Evolutionary conservation across 164 flowering plant genomes (phyloP), one percentile per base, ranked within the genome.

Genomic region (Berberis vulgaris): DNA sequence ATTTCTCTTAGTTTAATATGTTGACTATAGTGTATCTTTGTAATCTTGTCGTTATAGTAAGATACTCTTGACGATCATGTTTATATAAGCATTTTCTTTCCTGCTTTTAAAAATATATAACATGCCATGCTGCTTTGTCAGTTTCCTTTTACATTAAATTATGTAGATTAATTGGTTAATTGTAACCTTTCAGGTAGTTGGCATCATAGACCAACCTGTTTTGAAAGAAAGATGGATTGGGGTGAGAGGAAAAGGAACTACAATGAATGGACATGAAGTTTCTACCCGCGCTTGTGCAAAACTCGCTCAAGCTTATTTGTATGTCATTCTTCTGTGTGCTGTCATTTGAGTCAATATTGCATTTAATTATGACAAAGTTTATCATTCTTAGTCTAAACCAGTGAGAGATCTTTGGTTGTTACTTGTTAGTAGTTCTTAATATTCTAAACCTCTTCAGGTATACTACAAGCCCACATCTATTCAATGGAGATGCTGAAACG

Each of bases 221-320:
- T 76, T 95, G 57, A 80, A 74, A 74, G 99, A 95, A 68, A 84
- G 99, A 74, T 95, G 99, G 99, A 75, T 89, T 64, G 98, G 99
- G 54, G 70, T 86, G 41, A 77, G 63, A 55, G 99, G 99, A 72
- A 84, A 81, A 70, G 79, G 63, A 73, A 95, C 94, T 68, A 85
- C 86, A 70, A 59, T 86, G 64, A 95, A 95, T 70, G 97, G 97
- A 52, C 69, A 84, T 66, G 92, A 84, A 72, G 76, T 86, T 53
- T 83, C 89, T 4, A 88, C 97, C 9, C 91, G 99, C 54, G 44
- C 65, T 55, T 95, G 99, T 80, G 56, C 78, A 39, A 75, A 80
- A 45, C 77, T 95, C 43, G 80, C 98, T 54, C 83, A 86, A 63
- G 90, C 99, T 45, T 95, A 95, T 76, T 57, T 95, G 98, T 95